Evolutionary conservation across 2,329 filamentous ascomycete genomes (phyloP), one percentile per base, ranked within the genome.

Genomic region (Epichloe amarillans): DNA sequence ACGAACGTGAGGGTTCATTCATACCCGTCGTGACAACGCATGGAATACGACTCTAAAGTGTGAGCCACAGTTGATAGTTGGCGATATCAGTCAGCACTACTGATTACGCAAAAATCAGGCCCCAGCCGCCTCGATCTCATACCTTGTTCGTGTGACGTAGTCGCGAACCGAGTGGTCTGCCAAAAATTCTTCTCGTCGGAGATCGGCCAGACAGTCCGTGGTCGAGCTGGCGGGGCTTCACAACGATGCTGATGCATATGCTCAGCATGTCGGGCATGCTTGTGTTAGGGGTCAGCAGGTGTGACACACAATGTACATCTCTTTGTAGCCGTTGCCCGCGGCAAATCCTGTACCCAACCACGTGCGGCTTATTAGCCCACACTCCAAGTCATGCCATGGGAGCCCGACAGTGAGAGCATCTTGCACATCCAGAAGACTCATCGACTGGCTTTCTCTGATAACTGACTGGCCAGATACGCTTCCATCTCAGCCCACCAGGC

Each of bases 401-500:
- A 30, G 26, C 26, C 26, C 26, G 26, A 30, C 26, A 30, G 26
- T 30, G 26, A 10, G 0, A 8, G 19, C 4, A 10, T 35, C 14
- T 12, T 12, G 17, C 11, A n/a, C 36, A 17, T n/a, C 12, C 15
- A 7, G n/a, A 19, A 23, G 11, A n/a, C 36, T 47, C 36, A 47
- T 39, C 5, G 7, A 14, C 12, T 8, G 8, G 21, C 4, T 57
- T 57, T 42, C 39, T 56, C 46, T 14, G 46, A 46, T 23, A 11
- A 12, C 37, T 47, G 42, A 44, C 46, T 53, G 5, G 46, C 52
- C n/a, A 52, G 40, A 30, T 52, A 54, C 3, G 56, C 56, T 30
- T 60, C 51, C 47, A 61, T 55, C 19, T 62, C 55, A 2, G 57
- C 54, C 74, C 74, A 76, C 74, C 74, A 77, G 7, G 54, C 53